These are phyloP conservation scores for Grosmannia serpens DNA, from an alignment of 2,329 filamentous ascomycete species.

Conservation along the genomic window DNA sequence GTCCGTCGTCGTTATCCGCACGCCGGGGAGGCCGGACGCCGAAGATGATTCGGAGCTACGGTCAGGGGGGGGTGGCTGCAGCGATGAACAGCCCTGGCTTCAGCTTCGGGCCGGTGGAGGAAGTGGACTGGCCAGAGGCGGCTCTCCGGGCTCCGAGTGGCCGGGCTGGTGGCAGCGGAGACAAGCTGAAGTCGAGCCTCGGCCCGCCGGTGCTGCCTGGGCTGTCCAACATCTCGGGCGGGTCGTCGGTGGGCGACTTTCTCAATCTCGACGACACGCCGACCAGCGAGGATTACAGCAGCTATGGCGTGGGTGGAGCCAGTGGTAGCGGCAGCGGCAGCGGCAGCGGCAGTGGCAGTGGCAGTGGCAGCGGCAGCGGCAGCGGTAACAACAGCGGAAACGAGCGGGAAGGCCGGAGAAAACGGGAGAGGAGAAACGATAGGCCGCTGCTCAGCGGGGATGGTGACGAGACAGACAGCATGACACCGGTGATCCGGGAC, in stretches of 20 bases:
- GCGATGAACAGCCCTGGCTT: background rate
- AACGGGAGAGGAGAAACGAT: constrained; percentile 4
- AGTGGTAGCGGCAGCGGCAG: constrained; percentile 11
- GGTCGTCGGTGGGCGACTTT: constrained; percentile 11
- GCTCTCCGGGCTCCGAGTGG: too few relatives aligned
- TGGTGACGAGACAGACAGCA: constrained; percentile 12
- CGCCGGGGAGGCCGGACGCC: background rate
- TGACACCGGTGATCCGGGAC: constrained; percentile 22
- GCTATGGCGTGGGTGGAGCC: constrained; percentile 4
- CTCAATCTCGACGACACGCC: constrained; percentile 15
- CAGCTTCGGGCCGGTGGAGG: constrained; percentile 15
- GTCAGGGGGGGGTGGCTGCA: too few relatives aligned
- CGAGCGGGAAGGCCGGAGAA: background rate
- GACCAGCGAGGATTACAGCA: constrained; percentile 14
- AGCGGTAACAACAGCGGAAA: background rate
- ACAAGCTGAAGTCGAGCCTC: background rate
- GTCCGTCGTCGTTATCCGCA: constrained; percentile 6
- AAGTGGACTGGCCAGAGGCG: constrained; percentile 13
- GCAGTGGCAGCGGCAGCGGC: constrained; percentile 1
- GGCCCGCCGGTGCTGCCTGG: constrained; percentile 1
- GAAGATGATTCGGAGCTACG: background rate
- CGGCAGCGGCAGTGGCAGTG: constrained; percentile 9
- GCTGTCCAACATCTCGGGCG: constrained; percentile 9
- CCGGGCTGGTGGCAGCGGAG: background rate
- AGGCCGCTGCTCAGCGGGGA: constrained; percentile 12